Evolutionary conservation across 768 basidiomycete genomes (phyloP), one percentile per base, ranked within the genome.

Genomic region (Amanita muscaria): DNA sequence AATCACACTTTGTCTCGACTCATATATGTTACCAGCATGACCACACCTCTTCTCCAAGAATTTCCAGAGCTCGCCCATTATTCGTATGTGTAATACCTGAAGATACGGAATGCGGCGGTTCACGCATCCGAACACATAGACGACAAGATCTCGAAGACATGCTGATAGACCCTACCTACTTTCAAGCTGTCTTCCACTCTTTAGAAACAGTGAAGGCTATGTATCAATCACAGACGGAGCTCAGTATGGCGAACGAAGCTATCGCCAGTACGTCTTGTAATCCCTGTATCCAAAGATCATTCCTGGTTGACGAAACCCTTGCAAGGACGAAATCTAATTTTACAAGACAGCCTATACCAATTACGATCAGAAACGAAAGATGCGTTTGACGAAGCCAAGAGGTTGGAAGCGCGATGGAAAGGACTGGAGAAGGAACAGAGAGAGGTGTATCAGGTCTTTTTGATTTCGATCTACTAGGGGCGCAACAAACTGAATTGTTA

Each of bases 131-230:
- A 16, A 1, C 32, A 21, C n/a, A n/a, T 29, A 92, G 90, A 52
- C 78, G 87, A 40, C 83, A 88, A 51, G 90, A 92, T 54, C 72
- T 98, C n/a, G 88, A 96, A 60, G 90, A 93, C 56, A 66, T 96
- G 4, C 65, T 96, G 16, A 70, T 73, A 11, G 88, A 96, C 58
- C 83, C 81, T 1, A 64, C 67, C 12, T 92, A 92, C 59, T 92
- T 93, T 51, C 85, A 93, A 59, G 86, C 92, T 6, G 68, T 86
- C 49, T 83, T 98, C 51, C 84, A 92, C 61, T 79, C 87, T 1
- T 64, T 94, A 8, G 67, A 79, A 2, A 69, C 71, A 21, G 88
- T 94, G 31, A 83, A 83, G 55, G 70, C 73, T 12, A 67, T 91
- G 47, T 83, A 91, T 51, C 73, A 78, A 49, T 76, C 79, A 1